Evolutionary conservation across 768 basidiomycete genomes (phyloP).

Genomic region (Pleurotus tuber-regium): DNA sequence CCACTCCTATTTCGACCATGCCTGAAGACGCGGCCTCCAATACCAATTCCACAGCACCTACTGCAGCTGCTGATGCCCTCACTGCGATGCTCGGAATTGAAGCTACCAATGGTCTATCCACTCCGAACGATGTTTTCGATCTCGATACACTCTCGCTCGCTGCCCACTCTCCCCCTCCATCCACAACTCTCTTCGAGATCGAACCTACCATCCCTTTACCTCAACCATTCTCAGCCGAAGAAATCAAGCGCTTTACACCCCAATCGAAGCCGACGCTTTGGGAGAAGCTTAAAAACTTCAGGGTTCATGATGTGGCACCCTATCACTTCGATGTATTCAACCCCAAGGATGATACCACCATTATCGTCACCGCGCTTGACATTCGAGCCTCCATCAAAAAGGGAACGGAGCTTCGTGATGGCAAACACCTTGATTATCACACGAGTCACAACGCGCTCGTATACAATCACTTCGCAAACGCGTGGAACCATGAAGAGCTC

Average conservation of each 20-base stretch:
- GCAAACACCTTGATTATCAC: not conserved
- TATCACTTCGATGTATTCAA: not conserved
- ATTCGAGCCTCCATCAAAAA: not conserved
- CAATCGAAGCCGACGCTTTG: not conserved
- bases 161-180: not conserved
- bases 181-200: not conserved
- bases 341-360: not conserved
- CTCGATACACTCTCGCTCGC: not conserved
- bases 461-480: not conserved
- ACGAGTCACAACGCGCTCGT: not conserved
- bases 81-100: not conserved
- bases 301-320: not conserved
- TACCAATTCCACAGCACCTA: not conserved
- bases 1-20: not conserved
- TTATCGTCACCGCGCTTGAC: not conserved
- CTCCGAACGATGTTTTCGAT: no score
- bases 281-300: not conserved
- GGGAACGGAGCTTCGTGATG: not conserved
- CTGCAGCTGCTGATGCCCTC: not conserved
- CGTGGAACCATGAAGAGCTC: not conserved
- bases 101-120: no score
- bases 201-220: not conserved
- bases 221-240: not conserved
- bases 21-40: not conserved
- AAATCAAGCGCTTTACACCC: not conserved